These are phyloP conservation scores for Euryodendron excelsum DNA, from an alignment of 148 eudicot species.

Conservation along the genomic window DNA sequence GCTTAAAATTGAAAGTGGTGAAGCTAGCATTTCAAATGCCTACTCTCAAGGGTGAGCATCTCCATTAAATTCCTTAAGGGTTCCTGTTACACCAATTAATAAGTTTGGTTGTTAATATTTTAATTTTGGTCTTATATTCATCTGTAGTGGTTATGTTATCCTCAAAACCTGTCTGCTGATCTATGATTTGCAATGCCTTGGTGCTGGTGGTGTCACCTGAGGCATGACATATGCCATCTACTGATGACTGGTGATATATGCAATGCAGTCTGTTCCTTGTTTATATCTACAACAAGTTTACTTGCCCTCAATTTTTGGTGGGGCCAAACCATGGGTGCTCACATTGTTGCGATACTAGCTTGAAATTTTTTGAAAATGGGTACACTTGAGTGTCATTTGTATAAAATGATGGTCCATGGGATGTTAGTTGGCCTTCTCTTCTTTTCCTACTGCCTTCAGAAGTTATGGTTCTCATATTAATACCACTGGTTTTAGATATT, in stretches of 20 bases:
- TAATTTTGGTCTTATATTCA: neutral
- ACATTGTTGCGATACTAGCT: neutral
- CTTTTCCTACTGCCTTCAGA: neutral
- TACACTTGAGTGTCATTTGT: neutral
- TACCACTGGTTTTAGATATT: neutral
- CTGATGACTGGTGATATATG: neutral
- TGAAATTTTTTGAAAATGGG: neutral
- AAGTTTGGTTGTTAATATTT: neutral
- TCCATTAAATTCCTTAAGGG: neutral
- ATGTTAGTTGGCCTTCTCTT: neutral
- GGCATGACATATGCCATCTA: neutral
- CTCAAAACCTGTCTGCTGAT: neutral
- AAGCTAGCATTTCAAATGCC: constrained; percentile 50
- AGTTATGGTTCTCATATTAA: neutral
- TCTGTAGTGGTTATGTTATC: neutral
- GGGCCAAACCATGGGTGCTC: neutral
- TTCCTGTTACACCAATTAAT: neutral
- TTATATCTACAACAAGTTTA: neutral
- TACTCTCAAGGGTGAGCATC: constrained; percentile 80
- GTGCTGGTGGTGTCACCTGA: neutral
- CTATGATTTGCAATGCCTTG: constrained; percentile 11
- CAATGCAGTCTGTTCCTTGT: neutral
- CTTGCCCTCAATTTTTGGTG: neutral
- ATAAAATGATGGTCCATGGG: neutral
- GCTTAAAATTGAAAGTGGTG: constrained; percentile 39